phyloP scores from a whole-genome alignment of 441 rosid genomes.

The Gossypium trilobum region DNA sequence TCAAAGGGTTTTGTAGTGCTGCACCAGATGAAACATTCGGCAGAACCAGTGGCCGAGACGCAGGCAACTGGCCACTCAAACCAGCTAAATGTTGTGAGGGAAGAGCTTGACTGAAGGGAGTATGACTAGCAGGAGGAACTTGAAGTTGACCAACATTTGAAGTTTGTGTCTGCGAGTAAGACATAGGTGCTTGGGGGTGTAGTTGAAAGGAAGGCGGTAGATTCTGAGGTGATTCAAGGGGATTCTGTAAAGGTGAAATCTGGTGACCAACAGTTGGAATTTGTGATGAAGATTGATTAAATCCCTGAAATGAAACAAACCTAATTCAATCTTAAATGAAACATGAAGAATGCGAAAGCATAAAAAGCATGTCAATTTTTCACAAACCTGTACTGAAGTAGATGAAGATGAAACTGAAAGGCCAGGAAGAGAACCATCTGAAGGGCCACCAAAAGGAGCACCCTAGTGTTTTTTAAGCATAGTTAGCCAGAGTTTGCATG shows the following conservation, averaged over 20 bases:
- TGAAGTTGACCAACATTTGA: constrained; percentile 32
- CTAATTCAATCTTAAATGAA: constrained; percentile 14
- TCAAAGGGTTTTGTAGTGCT: constrained; percentile 39
- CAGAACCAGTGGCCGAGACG: constrained; percentile 49
- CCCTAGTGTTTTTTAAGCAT: constrained; percentile 26
- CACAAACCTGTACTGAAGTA: constrained; percentile 42
- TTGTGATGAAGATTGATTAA: constrained; percentile 46
- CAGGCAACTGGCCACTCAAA: constrained; percentile 41
- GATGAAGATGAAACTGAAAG: constrained; percentile 37
- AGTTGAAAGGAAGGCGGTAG: constrained; percentile 39
- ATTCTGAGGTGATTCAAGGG: constrained; percentile 55
- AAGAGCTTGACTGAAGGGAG: constrained; percentile 37
- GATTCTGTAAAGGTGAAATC: constrained; percentile 57
- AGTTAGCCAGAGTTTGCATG: background rate
- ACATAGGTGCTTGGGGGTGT: constrained; percentile 37
- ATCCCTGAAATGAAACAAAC: constrained; percentile 28
- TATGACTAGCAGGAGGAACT: constrained; percentile 32
- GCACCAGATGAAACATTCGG: constrained; percentile 39
- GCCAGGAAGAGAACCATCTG: constrained; percentile 47
- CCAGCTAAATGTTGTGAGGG: constrained; percentile 45
- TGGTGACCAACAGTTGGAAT: constrained; percentile 43
- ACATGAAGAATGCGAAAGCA: constrained; percentile 1
- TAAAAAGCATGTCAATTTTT: constrained; percentile 10
- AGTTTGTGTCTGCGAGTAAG: constrained; percentile 38
- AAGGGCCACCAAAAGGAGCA: constrained; percentile 43